Evolutionary conservation across 768 basidiomycete species (phyloP), one percentile per base, ranked within the genome.

Genomic region (Hysterangium stoloniferum): DNA sequence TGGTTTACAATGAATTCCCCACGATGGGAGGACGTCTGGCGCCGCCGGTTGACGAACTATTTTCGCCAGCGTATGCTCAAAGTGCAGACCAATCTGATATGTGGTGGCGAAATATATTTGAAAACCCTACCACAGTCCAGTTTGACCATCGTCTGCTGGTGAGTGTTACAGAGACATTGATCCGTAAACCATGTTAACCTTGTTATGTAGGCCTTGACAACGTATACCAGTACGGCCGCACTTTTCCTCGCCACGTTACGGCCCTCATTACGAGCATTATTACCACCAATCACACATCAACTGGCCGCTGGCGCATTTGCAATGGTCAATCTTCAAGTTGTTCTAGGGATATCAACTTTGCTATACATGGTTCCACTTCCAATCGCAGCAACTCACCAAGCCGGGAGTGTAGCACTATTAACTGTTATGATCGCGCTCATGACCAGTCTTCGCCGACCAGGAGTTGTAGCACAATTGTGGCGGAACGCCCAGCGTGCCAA

Each of bases 1-100:
- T 99, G 48, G 64, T 93, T n/a, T 98, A 98, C 69, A 99, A 99
- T 62, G 95, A 98, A 62, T 99, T 96, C 70, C 96, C 96, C 0
- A 68, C 85, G 4, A 99, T 99, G 95, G 95, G 91, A 32, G 93
- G 86, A 6, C 76, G 81, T 13, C 65, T 97, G 13, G 76, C 79
- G 3, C 96, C 96, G 3, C 92, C 93, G 0, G 54, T 70, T 6
- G 77, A 83, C 32, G 96, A 98, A 64, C 76, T 99, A 22, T 79
- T 94, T 62, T 81, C 87, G 24, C 61, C 75, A 1, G 70, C 72
- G 6, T 98, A 96, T 64, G 79, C 91, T 6, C 80, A 82, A 64
- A 76, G 65, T 27, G 58, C 68, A 0, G 84, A 88, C 62, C 71
- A 77, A 55, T 79, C 78, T 1, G 92, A 96, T 61, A 62, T 78